phyloP scores from a whole-genome alignment of 331 rosid genomes.

The Acacia pycnantha region DNA sequence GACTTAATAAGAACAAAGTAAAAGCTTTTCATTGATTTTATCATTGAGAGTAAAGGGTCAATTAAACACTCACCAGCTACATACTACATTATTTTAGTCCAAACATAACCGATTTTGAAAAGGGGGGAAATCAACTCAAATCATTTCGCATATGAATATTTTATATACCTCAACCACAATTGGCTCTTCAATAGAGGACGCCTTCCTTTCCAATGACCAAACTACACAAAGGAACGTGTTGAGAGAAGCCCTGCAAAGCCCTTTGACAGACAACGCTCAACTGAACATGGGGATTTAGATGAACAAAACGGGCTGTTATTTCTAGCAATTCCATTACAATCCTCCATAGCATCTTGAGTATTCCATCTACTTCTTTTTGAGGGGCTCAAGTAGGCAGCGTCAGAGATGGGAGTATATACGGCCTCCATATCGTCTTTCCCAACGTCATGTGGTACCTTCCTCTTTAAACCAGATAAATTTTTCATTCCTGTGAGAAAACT shows the following conservation, averaged over 20 bases:
- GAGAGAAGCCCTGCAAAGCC: slow-evolving; percentile 79
- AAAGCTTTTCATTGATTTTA: slow-evolving; percentile 28
- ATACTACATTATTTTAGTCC: background rate
- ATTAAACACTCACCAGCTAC: slow-evolving; percentile 20
- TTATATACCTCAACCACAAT: slow-evolving; percentile 11
- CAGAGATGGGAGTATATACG: slow-evolving; percentile 20
- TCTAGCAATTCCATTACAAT: slow-evolving; percentile 48
- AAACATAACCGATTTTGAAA: slow-evolving; percentile 4
- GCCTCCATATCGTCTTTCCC: slow-evolving; percentile 46
- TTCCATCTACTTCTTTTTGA: slow-evolving; percentile 50
- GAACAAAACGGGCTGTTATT: slow-evolving; percentile 55
- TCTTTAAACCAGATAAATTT: slow-evolving; percentile 63
- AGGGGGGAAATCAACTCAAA: slow-evolving; percentile 4
- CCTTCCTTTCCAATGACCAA: slow-evolving; percentile 49
- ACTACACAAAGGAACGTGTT: slow-evolving; percentile 46
- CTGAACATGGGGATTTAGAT: slow-evolving; percentile 69
- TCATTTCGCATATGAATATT: slow-evolving; percentile 18
- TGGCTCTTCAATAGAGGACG: slow-evolving; percentile 47
- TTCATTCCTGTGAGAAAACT: slow-evolving; percentile 55
- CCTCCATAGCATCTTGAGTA: slow-evolving; percentile 38
- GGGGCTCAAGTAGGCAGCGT: slow-evolving; percentile 32
- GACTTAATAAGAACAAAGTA: background rate
- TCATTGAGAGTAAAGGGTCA: slow-evolving; percentile 17
- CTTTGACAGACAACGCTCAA: slow-evolving; percentile 73
- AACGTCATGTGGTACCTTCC: slow-evolving; percentile 57